Evolutionary conservation across 2,329 filamentous ascomycete genomes (phyloP).

Genomic region (Graphium sp.): DNA sequence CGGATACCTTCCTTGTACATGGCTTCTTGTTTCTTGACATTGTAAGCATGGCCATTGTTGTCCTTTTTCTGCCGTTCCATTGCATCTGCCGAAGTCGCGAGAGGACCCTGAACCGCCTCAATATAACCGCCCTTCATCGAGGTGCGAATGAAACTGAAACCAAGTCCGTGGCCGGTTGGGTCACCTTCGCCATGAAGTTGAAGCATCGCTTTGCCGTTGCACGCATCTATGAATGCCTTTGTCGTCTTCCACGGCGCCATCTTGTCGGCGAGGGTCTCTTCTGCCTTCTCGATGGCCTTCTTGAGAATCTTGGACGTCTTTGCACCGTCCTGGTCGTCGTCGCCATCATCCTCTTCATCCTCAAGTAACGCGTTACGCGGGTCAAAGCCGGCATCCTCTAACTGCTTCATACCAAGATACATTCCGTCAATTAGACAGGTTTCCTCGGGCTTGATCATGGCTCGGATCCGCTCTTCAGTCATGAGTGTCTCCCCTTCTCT

Average conservation of each 20-base stretch:
- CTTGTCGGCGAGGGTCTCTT: conserved; percentile 68
- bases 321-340: conserved; percentile 25
- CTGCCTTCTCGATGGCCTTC: conserved; percentile 28
- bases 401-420: conserved; percentile 84
- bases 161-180: conserved; percentile 81
- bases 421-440: conserved; percentile 90
- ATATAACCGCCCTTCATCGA: conserved; percentile 97
- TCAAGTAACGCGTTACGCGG: conserved; percentile 42
- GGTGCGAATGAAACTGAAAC: conserved; percentile 93
- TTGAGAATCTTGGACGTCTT: conserved; percentile 21
- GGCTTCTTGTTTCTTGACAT: conserved; percentile 84
- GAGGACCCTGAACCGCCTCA: conserved; percentile 55
- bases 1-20: conserved; percentile 85
- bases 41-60: conserved; percentile 91
- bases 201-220: conserved; percentile 91
- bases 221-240: conserved; percentile 90
- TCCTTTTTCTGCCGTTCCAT: conserved; percentile 76
- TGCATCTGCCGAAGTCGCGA: conserved; percentile 60
- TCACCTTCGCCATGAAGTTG: conserved; percentile 89
- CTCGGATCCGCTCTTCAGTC: conserved; percentile 64
- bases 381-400: conserved; percentile 81
- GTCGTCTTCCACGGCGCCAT: conserved; percentile 94
- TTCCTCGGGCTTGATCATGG: conserved; percentile 89
- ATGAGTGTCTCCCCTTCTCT: conserved; percentile 56
- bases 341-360: conserved; percentile 43